These are phyloP conservation scores for Chondrus crispus DNA, from an alignment of 23 red algal species.

Conservation along the genomic window DNA sequence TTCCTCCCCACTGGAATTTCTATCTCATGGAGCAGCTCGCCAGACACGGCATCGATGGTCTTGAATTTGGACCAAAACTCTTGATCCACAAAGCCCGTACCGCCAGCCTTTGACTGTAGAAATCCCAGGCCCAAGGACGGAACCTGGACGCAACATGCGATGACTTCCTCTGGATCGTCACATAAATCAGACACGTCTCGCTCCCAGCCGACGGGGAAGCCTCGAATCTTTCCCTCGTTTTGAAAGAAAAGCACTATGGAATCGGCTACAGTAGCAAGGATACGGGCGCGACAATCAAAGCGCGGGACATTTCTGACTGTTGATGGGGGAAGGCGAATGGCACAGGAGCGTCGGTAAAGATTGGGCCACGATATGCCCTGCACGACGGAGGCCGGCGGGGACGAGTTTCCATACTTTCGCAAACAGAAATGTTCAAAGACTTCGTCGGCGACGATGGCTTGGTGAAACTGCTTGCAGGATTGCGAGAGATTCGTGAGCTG, in stretches of 20 bases:
- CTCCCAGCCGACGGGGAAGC: background rate
- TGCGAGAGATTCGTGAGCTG: background rate
- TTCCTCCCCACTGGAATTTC: background rate
- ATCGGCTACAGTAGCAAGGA: background rate
- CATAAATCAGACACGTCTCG: background rate
- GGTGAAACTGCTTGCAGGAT: background rate
- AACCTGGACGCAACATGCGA: background rate
- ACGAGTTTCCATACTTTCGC: background rate
- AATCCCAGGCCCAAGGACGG: background rate
- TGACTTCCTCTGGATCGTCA: background rate
- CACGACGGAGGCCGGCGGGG: background rate
- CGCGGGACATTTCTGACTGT: background rate
- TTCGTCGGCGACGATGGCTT: background rate
- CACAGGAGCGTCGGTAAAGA: background rate
- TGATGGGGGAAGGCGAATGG: background rate
- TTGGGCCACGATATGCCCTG: background rate
- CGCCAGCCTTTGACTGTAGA: background rate
- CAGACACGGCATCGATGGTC: background rate
- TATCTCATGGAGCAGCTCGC: background rate
- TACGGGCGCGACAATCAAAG: background rate
- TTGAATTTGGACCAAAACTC: background rate
- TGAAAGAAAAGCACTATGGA: background rate
- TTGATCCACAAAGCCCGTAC: background rate
- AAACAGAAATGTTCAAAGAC: background rate
- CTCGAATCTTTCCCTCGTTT: background rate